Conservation (phyloP, 2,329 filamentous ascomycete species). For the Nemania abortiva region DNA sequence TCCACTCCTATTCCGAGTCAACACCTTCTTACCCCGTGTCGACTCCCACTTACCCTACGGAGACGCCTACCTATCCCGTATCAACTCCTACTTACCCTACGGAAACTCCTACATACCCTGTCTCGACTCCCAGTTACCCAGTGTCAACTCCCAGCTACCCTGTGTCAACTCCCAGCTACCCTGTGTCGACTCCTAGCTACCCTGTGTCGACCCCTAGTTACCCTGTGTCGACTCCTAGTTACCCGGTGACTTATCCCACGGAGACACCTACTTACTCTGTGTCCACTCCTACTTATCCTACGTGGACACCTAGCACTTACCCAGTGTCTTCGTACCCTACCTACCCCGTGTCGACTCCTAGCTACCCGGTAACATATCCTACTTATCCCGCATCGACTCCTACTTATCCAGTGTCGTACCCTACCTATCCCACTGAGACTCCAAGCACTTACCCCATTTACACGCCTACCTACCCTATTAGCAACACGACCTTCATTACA, state of each 20-base stretch:
- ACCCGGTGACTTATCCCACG: background rate
- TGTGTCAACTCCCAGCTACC: too few relatives aligned
- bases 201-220: constrained; percentile 17
- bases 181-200: too few relatives aligned
- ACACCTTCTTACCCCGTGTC: constrained; percentile 12
- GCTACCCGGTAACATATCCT: background rate
- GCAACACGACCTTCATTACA: constrained; percentile 21
- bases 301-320: too few relatives aligned
- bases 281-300: constrained; percentile 21
- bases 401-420: too few relatives aligned
- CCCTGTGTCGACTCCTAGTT: background rate
- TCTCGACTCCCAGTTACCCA: constrained; percentile 4
- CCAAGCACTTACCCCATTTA: constrained; percentile 6
- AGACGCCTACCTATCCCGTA: constrained; percentile 8
- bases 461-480: background rate
- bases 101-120: constrained; percentile 12
- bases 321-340: too few relatives aligned
- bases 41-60: constrained; percentile 3
- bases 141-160: constrained; percentile 23
- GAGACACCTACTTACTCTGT: constrained; percentile 5
- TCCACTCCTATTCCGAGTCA: constrained; percentile 21
- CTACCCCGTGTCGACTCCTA: constrained; percentile 55
- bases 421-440: background rate
- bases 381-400: constrained; percentile 2
- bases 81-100: constrained; percentile 5